These are phyloP conservation scores for Entelexis paramagnoliae DNA, from an alignment of 1,139 yeast species.

Conservation along the genomic window DNA sequence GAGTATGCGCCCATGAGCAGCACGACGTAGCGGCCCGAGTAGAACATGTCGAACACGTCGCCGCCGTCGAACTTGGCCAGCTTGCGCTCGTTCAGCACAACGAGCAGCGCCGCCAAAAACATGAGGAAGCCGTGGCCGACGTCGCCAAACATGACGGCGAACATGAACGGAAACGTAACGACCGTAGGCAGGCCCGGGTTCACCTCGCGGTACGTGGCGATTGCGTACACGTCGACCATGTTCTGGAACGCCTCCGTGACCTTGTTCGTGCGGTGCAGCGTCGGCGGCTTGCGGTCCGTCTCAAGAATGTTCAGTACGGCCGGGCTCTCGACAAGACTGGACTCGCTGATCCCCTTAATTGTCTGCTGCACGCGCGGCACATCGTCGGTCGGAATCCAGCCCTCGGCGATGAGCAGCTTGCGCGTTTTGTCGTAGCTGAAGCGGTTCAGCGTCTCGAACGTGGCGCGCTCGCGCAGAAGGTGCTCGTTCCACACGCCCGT, in stretches of 20 bases:
- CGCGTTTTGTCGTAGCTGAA: constrained; percentile 81
- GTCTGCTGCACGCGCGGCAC: constrained; percentile 40
- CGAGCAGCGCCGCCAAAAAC: constrained; percentile 55
- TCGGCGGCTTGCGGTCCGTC: constrained; percentile 84
- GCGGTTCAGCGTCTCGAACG: constrained; percentile 65
- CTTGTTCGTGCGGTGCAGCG: constrained; percentile 83
- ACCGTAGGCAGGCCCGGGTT: constrained; percentile 93
- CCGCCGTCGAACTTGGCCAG: constrained; percentile 63
- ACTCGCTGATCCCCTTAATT: constrained; percentile 49
- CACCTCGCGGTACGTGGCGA: constrained; percentile 88
- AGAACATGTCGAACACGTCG: constrained; percentile 96
- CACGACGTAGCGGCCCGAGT: constrained; percentile 77
- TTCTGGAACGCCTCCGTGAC: constrained; percentile 85
- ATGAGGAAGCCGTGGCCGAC: constrained; percentile 88
- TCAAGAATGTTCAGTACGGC: constrained; percentile 70
- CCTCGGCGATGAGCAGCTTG: constrained; percentile 91
- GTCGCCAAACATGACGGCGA: constrained; percentile 99
- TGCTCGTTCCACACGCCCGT: constrained; percentile 61
- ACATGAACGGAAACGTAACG: constrained; percentile 95
- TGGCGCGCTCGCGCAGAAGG: constrained; percentile 59
- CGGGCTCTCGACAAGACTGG: constrained; percentile 51
- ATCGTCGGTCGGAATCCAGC: constrained; percentile 74
- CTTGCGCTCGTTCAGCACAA: constrained; percentile 60
- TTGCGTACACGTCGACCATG: constrained; percentile 91
- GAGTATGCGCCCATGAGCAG: constrained; percentile 87